phyloP scores from a whole-genome alignment of 805 yeast species.

The Zygoascus ofunaensis region DNA sequence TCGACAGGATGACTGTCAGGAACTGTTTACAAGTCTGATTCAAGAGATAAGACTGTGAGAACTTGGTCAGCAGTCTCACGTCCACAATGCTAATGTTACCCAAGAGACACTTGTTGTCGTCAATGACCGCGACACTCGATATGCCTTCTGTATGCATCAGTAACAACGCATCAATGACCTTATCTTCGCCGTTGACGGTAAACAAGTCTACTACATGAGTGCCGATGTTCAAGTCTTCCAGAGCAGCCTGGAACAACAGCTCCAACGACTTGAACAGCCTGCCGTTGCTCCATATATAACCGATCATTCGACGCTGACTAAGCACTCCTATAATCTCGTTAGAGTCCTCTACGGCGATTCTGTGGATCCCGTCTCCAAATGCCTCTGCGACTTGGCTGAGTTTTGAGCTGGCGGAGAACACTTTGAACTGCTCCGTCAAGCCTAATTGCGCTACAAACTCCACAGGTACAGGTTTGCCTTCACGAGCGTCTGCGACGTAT shows the following conservation, averaged over 20 bases:
- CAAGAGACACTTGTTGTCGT: slow-evolving; percentile 58
- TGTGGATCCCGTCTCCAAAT: slow-evolving; percentile 90
- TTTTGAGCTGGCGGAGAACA: slow-evolving; percentile 52
- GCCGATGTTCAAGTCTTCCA: slow-evolving; percentile 72
- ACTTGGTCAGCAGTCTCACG: slow-evolving; percentile 76
- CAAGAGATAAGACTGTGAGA: slow-evolving; percentile 76
- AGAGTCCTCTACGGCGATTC: slow-evolving; percentile 68
- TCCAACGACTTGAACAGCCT: slow-evolving; percentile 78
- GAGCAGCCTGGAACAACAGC: slow-evolving; percentile 54
- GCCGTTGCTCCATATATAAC: slow-evolving; percentile 87
- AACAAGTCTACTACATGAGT: slow-evolving; percentile 46
- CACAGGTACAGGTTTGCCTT: slow-evolving; percentile 87
- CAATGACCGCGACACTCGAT: slow-evolving; percentile 88
- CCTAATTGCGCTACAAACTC: slow-evolving; percentile 76
- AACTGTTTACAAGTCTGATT: slow-evolving; percentile 81
- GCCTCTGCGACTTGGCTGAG: slow-evolving; percentile 72
- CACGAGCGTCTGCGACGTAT: slow-evolving; percentile 56
- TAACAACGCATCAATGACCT: slow-evolving; percentile 74
- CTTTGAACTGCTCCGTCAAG: slow-evolving; percentile 81
- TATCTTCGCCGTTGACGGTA: slow-evolving; percentile 78
- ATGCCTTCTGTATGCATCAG: slow-evolving; percentile 79
- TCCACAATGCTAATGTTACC: slow-evolving; percentile 95
- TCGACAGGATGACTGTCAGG: slow-evolving; percentile 73
- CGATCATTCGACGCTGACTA: slow-evolving; percentile 81
- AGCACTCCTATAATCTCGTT: slow-evolving; percentile 68